Base-by-base conservation (phyloP, 495 filamentous ascomycete species). In the Lichina pygmaea region DNA sequence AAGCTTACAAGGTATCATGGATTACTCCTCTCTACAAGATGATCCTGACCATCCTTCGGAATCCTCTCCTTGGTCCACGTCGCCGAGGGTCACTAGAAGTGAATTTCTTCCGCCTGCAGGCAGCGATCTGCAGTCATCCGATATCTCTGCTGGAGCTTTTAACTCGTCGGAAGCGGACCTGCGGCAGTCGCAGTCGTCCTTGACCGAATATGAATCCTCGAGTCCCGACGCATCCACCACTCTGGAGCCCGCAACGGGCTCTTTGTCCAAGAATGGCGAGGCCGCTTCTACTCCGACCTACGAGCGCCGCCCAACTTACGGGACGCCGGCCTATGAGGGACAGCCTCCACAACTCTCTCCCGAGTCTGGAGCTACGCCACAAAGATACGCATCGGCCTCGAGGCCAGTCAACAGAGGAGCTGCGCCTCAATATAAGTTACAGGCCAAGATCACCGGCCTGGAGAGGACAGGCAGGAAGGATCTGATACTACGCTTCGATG, bases 391-490 rank as follows among this genome's bases (percentile, higher is more conserved):
- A 41, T 32, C 68, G 44, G 60, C 60, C 40, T 62, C 56, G 51
- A 60, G 60, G 42, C 58, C 65, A 6, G 66, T 64, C 24, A 53
- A 53, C 36, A 55, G 56, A 8, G 57, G 53, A 34, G 53, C 52
- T 32, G 48, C 51, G 12, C 81, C 77, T 37, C 69, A 76, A 38
- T 86, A 85, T 60, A 89, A 80, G 54, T 67, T 99, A 33, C 82
- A 91, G 56, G 86, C 78, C 9, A 95, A 93, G 60, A 80, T 99
- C 49, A 93, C 85, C 3, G 83, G 77, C 10, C 63, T 99, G 32
- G 91, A 99, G 58, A 66, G 91, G 42, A 86, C 81, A 7, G 86
- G 86, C 15, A 78, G 86, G 54, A 99, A 95, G 57, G 91, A 95
- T 55, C 83, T 82, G 6, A 86, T 95, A 46, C 62, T 99, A 45